Evolutionary conservation across 495 filamentous ascomycete species (phyloP).

Genomic region (Cercophora sp.): DNA sequence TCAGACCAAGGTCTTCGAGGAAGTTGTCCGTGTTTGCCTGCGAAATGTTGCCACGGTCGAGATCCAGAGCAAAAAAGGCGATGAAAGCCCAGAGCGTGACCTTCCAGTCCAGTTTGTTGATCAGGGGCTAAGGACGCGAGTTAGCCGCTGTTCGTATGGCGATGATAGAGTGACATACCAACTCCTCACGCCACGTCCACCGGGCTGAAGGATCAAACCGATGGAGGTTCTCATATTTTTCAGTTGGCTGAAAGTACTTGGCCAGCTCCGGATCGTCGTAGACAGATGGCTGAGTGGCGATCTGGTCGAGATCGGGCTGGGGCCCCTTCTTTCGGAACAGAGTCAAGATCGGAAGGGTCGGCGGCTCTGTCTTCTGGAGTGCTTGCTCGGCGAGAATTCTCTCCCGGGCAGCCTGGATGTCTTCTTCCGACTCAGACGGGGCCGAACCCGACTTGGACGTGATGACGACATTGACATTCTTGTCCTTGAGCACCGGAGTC

Average conservation of each 20-base stretch:
- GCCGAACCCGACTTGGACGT: too few species aligned
- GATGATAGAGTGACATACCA: background rate
- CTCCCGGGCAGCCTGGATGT: background rate
- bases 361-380: background rate
- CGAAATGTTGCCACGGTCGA: conserved; percentile 22
- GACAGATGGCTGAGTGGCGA: conserved; percentile 49
- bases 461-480: too few species aligned
- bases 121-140: conserved; percentile 8
- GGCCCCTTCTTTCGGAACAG: conserved; percentile 1
- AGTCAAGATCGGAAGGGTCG: background rate
- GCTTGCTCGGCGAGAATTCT: conserved; percentile 4
- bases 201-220: conserved; percentile 48
- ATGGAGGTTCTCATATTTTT: conserved; percentile 49
- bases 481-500: too few species aligned
- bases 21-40: conserved; percentile 36
- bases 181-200: conserved; percentile 52
- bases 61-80: conserved; percentile 24
- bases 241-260: conserved; percentile 41
- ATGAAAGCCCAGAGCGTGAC: conserved; percentile 20
- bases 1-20: conserved; percentile 29
- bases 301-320: conserved; percentile 33
- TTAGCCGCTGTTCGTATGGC: background rate
- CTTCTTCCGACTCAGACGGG: too few species aligned
- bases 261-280: conserved; percentile 47
- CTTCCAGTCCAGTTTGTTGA: conserved; percentile 29